Evolutionary conservation across 208 protist genomes (phyloP).

Genomic region (Acanthamoeba sp.): DNA sequence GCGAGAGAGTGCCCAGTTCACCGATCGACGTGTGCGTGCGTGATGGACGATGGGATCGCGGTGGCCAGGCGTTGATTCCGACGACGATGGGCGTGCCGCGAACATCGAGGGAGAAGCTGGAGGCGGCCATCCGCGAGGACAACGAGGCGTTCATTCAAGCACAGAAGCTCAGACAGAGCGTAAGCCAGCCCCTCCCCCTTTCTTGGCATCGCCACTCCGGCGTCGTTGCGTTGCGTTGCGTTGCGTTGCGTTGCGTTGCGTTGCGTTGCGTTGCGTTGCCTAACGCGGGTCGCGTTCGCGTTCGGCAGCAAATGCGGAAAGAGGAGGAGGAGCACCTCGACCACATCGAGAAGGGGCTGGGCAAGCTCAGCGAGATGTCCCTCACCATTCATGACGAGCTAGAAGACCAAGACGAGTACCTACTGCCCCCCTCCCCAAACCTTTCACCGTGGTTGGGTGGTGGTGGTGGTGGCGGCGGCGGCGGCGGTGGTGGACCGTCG

Average conservation of each 20-base stretch:
- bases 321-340: conserved; percentile 55
- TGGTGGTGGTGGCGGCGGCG: background rate
- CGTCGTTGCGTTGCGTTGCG: background rate
- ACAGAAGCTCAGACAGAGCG: background rate
- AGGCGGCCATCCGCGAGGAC: conserved; percentile 38
- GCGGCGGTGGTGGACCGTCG: background rate
- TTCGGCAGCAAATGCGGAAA: background rate
- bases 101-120: conserved; percentile 29
- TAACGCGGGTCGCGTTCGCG: background rate
- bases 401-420: conserved; percentile 12
- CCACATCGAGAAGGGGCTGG: background rate
- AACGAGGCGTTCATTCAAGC: conserved; percentile 51
- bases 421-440: background rate
- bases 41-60: too few relatives aligned
- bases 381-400: conserved; percentile 63
- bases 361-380: conserved; percentile 18
- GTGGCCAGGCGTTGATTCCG: conserved; percentile 16
- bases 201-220: background rate
- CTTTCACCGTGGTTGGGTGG: background rate
- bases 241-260: background rate
- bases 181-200: background rate
- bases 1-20: background rate
- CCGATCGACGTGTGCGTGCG: too few relatives aligned
- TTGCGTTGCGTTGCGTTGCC: background rate
- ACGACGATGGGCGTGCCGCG: background rate